Base-by-base conservation (phyloP, 2,329 filamentous ascomycete species). In the Ophioceras dolichostomum region DNA sequence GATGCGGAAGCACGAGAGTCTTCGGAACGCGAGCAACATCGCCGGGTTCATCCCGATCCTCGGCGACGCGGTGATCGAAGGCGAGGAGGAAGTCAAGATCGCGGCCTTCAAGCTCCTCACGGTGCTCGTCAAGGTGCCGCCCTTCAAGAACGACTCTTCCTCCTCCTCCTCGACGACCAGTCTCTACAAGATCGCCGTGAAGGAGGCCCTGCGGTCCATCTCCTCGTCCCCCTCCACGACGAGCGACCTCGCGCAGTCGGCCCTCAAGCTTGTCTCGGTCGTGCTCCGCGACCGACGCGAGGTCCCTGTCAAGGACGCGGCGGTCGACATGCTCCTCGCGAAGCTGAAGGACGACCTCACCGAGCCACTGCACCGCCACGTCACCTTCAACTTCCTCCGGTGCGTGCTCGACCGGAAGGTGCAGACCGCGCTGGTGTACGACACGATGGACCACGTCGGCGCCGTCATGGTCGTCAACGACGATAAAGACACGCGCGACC, bases 401-500 rank as follows among this genome's bases (percentile, higher is more conserved):
- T 83, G 86, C 1, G 78, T 96, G 19, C 73, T 98, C 52, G 81
- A 84, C 37, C 76, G 88, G 14, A 89, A 83, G 53, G 69, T 96
- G 31, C 73, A 94, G 49, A 87, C 93, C 7, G 80, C 88, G 0
- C 73, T 82, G 30, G 79, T 98, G 21, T 98, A 98, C 53, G 89
- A 96, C 52, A 80, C 83, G 8, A 73, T 95, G 44, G 91, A 98
- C 54, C 79, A 87, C 49, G 80, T 94, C 21, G 85, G 86, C 33
- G 79, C 75, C 4, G 82, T 95, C 55, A 96, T 96, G 88, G 83
- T 98, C 39, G 94, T 83, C 32, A 96, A 96, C 53, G 85, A 94
- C 44, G 88, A 93, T 47, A 82, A 83, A 47, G 79, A 83, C 45
- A 89, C 89, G 3, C 76, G 91, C 37, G 86, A 95, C 54, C 67